These are phyloP conservation scores for Solanum chaucha DNA, from an alignment of 257 asterid genomes.

Conservation along the genomic window DNA sequence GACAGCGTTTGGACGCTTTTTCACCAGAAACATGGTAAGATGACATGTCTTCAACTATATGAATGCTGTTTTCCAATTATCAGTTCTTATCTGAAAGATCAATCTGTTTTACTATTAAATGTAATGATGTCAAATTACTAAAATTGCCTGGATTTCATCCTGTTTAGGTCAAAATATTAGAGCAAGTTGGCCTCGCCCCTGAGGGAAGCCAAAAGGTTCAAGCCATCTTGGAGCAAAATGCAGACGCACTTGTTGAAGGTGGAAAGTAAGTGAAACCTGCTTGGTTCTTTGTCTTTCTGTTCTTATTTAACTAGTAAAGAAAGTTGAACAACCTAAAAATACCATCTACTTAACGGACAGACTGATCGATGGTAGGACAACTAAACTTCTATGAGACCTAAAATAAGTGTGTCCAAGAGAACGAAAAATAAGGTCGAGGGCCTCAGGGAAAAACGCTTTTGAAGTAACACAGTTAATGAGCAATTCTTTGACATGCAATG, in stretches of 20 bases:
- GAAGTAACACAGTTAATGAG: neutral
- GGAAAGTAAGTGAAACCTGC: neutral
- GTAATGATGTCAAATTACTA: neutral
- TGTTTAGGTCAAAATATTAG: constrained; percentile 3
- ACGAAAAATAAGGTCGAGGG: neutral
- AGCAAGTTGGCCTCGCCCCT: constrained; percentile 1
- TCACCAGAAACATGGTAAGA: constrained; percentile 12
- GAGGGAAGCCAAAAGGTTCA: constrained; percentile 8
- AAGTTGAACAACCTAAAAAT: neutral
- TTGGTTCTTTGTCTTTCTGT: neutral
- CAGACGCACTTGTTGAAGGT: constrained; percentile 5
- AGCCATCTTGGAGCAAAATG: constrained; percentile 4
- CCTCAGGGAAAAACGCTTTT: neutral
- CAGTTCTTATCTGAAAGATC: neutral
- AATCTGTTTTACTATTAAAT: neutral
- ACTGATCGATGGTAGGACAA: neutral
- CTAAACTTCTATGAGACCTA: neutral
- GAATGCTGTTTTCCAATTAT: neutral
- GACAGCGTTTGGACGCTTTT: constrained; percentile 6
- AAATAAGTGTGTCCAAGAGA: neutral
- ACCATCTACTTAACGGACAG: neutral
- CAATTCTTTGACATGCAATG: neutral
- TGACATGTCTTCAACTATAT: neutral
- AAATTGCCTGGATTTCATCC: neutral
- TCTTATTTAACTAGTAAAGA: neutral